Conservation (phyloP, 2,329 filamentous ascomycete species). For the Fusarium abutilonis region DNA sequence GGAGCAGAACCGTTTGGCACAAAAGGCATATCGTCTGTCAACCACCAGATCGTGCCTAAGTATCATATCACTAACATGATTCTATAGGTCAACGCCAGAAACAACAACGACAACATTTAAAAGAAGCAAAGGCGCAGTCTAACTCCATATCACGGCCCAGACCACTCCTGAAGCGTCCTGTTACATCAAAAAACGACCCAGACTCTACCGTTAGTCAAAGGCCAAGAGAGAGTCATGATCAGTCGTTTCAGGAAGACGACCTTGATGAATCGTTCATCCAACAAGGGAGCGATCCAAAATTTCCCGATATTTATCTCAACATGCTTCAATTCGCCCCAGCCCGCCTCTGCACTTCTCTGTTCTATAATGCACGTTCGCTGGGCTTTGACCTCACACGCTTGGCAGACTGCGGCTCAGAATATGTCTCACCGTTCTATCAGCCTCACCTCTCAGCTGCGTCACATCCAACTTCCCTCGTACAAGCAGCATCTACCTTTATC, state of each 20-base stretch:
- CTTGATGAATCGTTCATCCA: neutral
- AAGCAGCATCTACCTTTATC: neutral
- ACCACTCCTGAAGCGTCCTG: conserved; percentile 3
- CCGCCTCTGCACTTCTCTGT: conserved; percentile 33
- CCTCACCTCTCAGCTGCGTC: conserved; percentile 12
- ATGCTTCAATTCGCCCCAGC: conserved; percentile 31
- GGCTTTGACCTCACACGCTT: conserved; percentile 28
- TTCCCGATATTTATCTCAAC: conserved; percentile 30
- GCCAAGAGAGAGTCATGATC: accelerated
- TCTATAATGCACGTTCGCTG: conserved; percentile 37
- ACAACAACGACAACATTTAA: conserved; percentile 3
- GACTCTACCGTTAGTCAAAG: neutral
- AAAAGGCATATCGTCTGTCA: conserved; percentile 39
- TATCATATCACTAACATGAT: neutral
- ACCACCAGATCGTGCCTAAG: no score
- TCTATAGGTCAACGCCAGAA: conserved; percentile 34
- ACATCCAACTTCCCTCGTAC: conserved; percentile 15
- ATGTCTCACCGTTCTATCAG: conserved; percentile 42
- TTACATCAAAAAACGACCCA: neutral
- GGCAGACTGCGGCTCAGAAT: conserved; percentile 20
- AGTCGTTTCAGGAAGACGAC: neutral
- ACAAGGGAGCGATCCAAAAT: accelerated
- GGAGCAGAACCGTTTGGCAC: conserved; percentile 43
- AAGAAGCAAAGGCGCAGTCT: neutral
- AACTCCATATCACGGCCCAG: neutral